Evolutionary conservation across 2,329 filamentous ascomycete genomes (phyloP).

Genomic region (Sporothrix euskadiensis): DNA sequence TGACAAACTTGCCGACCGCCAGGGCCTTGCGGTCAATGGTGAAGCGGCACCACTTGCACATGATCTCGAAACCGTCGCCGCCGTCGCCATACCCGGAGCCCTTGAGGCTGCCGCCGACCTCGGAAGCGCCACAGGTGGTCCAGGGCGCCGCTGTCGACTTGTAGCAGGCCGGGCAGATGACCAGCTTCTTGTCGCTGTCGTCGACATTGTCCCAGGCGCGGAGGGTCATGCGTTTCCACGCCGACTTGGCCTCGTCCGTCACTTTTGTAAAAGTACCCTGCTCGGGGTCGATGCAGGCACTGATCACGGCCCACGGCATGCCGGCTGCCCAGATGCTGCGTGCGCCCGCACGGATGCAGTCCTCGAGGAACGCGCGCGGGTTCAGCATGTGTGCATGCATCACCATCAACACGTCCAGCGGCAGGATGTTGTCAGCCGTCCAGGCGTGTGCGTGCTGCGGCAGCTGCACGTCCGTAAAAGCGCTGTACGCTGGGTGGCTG

Average conservation of each 20-base stretch:
- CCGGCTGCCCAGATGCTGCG: slow-evolving; percentile 60
- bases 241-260: slow-evolving; percentile 44
- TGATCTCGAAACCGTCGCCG: slow-evolving; percentile 49
- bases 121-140: slow-evolving; percentile 51
- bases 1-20: slow-evolving; percentile 61
- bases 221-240: slow-evolving; percentile 53
- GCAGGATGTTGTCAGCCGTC: slow-evolving; percentile 26
- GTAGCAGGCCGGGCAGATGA: slow-evolving; percentile 60
- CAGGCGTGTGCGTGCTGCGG: slow-evolving; percentile 27
- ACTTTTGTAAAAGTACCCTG: slow-evolving; percentile 52
- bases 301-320: slow-evolving; percentile 65
- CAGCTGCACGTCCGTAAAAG: slow-evolving; percentile 36
- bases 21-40: slow-evolving; percentile 59
- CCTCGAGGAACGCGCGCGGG: slow-evolving; percentile 71
- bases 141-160: slow-evolving; percentile 52
- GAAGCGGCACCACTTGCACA: slow-evolving; percentile 54
- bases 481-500: slow-evolving; percentile 36
- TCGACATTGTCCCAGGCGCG: slow-evolving; percentile 61
- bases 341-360: slow-evolving; percentile 62
- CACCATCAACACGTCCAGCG: slow-evolving; percentile 70
- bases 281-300: slow-evolving; percentile 56
- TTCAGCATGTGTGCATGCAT: slow-evolving; percentile 81
- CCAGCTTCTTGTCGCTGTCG: slow-evolving; percentile 49
- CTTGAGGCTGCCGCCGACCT: slow-evolving; percentile 37
- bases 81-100: slow-evolving; percentile 64